phyloP scores from a whole-genome alignment of 2,329 filamentous ascomycete genomes.

The Aspergillus arachidicola region DNA sequence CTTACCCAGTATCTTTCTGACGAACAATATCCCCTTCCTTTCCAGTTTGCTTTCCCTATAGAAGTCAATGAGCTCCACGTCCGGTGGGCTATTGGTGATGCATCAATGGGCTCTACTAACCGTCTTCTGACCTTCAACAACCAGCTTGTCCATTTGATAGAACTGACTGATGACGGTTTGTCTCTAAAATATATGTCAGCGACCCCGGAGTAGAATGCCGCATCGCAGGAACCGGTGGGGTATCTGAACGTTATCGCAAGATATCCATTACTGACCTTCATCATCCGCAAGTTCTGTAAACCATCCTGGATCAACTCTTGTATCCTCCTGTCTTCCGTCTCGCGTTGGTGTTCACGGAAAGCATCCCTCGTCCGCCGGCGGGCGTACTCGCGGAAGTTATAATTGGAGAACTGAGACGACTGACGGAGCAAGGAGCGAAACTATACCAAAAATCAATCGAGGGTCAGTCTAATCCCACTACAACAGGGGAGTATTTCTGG shows the following conservation, averaged over 20 bases:
- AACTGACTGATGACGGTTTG: constrained; percentile 96
- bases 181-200: constrained; percentile 64
- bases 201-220: background rate
- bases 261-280: constrained; percentile 72
- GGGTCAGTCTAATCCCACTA: constrained; percentile 1
- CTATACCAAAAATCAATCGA: constrained; percentile 50
- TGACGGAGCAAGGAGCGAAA: constrained; percentile 91
- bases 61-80: constrained; percentile 1
- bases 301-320: constrained; percentile 91
- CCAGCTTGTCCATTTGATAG: constrained; percentile 86
- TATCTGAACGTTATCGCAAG: background rate
- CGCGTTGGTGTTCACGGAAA: constrained; percentile 77
- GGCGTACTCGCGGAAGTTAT: constrained; percentile 98
- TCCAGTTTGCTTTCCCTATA: constrained; percentile 56
- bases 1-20: constrained; percentile 77
- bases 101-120: constrained; percentile 50
- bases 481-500: background rate
- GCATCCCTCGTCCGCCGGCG: constrained; percentile 86
- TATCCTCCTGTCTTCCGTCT: constrained; percentile 73
- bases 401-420: constrained; percentile 82
- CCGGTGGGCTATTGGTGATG: background rate
- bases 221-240: background rate
- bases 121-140: constrained; percentile 84
- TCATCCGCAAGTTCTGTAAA: constrained; percentile 77
- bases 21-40: constrained; percentile 68